Percentiles rank a stretch among this genome's conserved stretches.
phyloP scores from a whole-genome alignment of 1,284 basidiomycete genomes.

The Ustilago tritici region DNA sequence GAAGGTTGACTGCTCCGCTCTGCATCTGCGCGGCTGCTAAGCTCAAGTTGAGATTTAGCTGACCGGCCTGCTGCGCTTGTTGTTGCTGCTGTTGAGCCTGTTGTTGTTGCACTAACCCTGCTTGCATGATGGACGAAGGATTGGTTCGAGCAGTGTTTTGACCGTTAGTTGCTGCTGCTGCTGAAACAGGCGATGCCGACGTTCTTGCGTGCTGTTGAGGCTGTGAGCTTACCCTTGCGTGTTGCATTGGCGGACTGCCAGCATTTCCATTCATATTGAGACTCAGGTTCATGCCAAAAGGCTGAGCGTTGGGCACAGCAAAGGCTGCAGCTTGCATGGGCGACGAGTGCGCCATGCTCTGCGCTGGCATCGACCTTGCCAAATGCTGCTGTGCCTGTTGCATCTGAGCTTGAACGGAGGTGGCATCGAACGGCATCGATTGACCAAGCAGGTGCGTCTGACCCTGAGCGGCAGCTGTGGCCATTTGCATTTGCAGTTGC shows the following conservation, averaged over 20 bases:
- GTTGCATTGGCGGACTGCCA: constrained; percentile 51
- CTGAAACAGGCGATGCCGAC: constrained; percentile 43
- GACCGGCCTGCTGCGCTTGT: constrained; percentile 25
- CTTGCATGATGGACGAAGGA: constrained; percentile 50
- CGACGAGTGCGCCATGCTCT: constrained; percentile 46
- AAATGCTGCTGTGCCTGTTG: constrained; percentile 43
- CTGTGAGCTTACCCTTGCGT: constrained; percentile 54
- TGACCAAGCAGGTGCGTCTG: constrained; percentile 40
- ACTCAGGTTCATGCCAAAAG: constrained; percentile 48
- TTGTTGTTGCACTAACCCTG: constrained; percentile 45
- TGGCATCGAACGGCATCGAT: constrained; percentile 49
- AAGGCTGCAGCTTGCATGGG: constrained; percentile 46
- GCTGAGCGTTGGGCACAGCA: constrained; percentile 38
- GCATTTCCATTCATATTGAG: constrained; percentile 43
- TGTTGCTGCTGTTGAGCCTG: constrained; percentile 19
- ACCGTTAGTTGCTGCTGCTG: constrained; percentile 41
- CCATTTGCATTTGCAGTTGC: constrained; percentile 56
- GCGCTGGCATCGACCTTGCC: constrained; percentile 39
- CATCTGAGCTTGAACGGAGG: constrained; percentile 46
- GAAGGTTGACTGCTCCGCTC: constrained; percentile 33
- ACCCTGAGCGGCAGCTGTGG: constrained; percentile 48
- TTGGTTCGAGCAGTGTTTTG: constrained; percentile 44
- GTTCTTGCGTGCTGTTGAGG: constrained; percentile 48
- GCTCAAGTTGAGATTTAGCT: constrained; percentile 41
- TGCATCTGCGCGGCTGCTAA: constrained; percentile 48